Conservation (phyloP, 129 eudicot genomes). For the Sambucus nigra region DNA sequence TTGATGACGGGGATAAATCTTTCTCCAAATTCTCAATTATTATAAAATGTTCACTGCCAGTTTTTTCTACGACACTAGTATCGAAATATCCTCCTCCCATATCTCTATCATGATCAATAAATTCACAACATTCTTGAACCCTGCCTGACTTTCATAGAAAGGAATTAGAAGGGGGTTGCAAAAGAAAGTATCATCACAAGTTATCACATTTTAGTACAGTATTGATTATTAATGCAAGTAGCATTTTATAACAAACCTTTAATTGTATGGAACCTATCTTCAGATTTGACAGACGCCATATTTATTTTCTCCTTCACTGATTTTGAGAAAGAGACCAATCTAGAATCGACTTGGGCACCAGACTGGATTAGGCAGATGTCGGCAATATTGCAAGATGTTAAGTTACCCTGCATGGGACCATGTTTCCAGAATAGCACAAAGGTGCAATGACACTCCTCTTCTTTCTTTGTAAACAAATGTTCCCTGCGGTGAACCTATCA, state of each 20-base stretch:
- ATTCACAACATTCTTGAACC: conserved; percentile 3
- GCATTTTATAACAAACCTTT: conserved; percentile 29
- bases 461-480: conserved; percentile 34
- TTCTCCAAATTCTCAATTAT: conserved; percentile 58
- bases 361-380: conserved; percentile 25
- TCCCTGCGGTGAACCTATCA: conserved; percentile 39
- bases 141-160: conserved; percentile 17
- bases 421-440: conserved; percentile 58
- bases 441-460: conserved; percentile 49
- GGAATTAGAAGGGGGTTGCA: conserved; percentile 4
- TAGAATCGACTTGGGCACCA: conserved; percentile 24
- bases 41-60: conserved; percentile 22
- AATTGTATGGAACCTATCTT: conserved; percentile 6
- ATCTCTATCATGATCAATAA: conserved; percentile 38
- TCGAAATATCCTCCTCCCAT: conserved; percentile 28
- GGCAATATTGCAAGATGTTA: conserved; percentile 29
- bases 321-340: conserved; percentile 26
- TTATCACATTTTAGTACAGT: too few species aligned
- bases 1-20: conserved; percentile 32
- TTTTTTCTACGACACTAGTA: conserved; percentile 9
- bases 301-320: conserved; percentile 34
- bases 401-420: conserved; percentile 46
- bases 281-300: conserved; percentile 5
- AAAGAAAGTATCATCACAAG: not conserved
- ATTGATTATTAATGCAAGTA: not conserved